These are phyloP conservation scores for Penicillium mononematosum DNA, from an alignment of 495 filamentous ascomycete species.

Conservation along the genomic window DNA sequence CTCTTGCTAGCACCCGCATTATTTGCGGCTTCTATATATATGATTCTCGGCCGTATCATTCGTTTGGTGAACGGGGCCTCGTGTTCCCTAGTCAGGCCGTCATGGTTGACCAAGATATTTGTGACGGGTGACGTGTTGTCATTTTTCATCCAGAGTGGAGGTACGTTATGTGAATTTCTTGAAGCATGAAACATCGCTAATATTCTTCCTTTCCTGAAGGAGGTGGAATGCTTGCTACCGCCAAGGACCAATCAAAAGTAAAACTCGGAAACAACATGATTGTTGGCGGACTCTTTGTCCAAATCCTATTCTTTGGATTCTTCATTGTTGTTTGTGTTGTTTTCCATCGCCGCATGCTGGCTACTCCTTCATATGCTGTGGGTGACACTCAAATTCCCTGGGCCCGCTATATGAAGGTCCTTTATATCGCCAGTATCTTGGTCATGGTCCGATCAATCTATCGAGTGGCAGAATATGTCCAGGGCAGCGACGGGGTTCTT, in stretches of 20 bases:
- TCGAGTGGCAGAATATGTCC: slow-evolving; percentile 59
- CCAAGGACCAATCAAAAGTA: slow-evolving; percentile 22
- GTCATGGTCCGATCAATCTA: slow-evolving; percentile 63
- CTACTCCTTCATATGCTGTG: slow-evolving; percentile 39
- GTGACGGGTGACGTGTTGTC: slow-evolving; percentile 30
- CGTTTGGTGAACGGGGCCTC: slow-evolving; percentile 41
- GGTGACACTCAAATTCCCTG: slow-evolving; percentile 34
- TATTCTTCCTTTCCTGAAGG: slow-evolving; percentile 36
- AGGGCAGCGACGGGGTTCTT: slow-evolving; percentile 52
- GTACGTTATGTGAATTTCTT: slow-evolving; percentile 20
- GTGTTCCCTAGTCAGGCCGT: slow-evolving; percentile 15
- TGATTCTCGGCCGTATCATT: slow-evolving; percentile 53
- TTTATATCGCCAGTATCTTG: slow-evolving; percentile 52
- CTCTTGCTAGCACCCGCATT: slow-evolving; percentile 35
- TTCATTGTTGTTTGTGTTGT: slow-evolving; percentile 41
- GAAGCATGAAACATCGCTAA: background rate
- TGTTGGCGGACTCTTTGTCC: slow-evolving; percentile 43
- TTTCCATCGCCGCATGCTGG: slow-evolving; percentile 45
- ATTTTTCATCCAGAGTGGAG: slow-evolving; percentile 27
- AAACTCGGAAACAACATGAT: slow-evolving; percentile 46
- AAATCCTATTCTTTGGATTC: slow-evolving; percentile 44
- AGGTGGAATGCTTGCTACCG: slow-evolving; percentile 26
- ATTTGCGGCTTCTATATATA: slow-evolving; percentile 55
- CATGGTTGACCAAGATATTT: slow-evolving; percentile 32
- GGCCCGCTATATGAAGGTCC: slow-evolving; percentile 44